Evolutionary conservation across 1,284 basidiomycete genomes (phyloP).

Genomic region (Lentinula novae-zelandiae): DNA sequence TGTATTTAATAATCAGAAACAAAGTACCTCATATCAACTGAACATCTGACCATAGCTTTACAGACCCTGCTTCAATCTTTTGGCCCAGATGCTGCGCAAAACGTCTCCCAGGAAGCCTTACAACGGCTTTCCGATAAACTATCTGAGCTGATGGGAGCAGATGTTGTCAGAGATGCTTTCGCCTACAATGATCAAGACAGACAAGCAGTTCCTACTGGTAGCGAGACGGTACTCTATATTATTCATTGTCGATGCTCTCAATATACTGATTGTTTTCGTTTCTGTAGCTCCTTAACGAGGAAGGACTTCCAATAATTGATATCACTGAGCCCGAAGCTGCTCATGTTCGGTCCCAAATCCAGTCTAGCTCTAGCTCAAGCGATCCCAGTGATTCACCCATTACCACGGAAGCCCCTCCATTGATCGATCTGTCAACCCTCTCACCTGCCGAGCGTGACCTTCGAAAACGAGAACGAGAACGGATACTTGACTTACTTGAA

Average conservation of each 20-base stretch:
- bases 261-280: slow-evolving; percentile 16
- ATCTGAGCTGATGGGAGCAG: slow-evolving; percentile 54
- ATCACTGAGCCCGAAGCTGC: slow-evolving; percentile 55
- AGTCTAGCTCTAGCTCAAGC: slow-evolving; percentile 3
- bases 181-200: slow-evolving; percentile 33
- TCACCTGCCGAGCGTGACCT: slow-evolving; percentile 45
- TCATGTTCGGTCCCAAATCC: slow-evolving; percentile 9
- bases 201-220: slow-evolving; percentile 29
- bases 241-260: neutral
- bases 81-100: slow-evolving; percentile 29
- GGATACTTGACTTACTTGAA: slow-evolving; percentile 65
- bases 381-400: neutral
- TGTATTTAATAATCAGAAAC: neutral
- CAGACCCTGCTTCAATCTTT: slow-evolving; percentile 42
- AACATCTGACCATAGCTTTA: slow-evolving; percentile 1
- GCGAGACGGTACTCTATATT: slow-evolving; percentile 45
- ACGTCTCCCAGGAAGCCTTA: slow-evolving; percentile 46
- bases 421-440: slow-evolving; percentile 46
- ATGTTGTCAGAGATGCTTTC: slow-evolving; percentile 29
- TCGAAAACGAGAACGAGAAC: slow-evolving; percentile 51
- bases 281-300: slow-evolving; percentile 63
- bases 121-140: slow-evolving; percentile 57
- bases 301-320: slow-evolving; percentile 74
- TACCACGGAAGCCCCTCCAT: slow-evolving; percentile 37
- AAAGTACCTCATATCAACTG: neutral